Evolutionary conservation across 148 eudicot species (phyloP), one percentile per base, ranked within the genome.

Genomic region (Chenopodium quinoa): DNA sequence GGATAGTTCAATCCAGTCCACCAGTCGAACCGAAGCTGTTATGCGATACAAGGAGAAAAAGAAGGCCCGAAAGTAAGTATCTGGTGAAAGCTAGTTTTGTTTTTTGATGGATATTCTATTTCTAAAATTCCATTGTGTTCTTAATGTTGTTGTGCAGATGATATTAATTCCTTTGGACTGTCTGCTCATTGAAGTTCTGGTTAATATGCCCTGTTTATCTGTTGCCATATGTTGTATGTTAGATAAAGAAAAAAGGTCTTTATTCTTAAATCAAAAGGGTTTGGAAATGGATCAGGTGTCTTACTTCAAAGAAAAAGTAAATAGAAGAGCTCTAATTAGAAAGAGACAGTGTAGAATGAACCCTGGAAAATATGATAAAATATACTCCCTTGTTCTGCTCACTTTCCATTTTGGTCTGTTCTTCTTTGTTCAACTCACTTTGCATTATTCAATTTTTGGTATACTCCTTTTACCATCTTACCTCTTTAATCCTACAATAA

Each of bases 31-130:
- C 47, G 85, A 89, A 85, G 99, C 99, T 63, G 97, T 96, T 66
- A 75, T 88, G 92, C 97, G 99, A 70, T 96, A 96, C 92, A 93
- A 87, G 90, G 99, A 96, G 83, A 96, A 96, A 87, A 96, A 92
- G 90, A 92, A 92, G 87, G 76, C 85, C 11, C 93, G 98, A 79
- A 92, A 90, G 99, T 96, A 90, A 87, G 95, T 86, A 77, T 82
- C 6, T 65, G n/a, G 22, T n/a, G 50, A 77, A 50, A 56, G 19
- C 72, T 81, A 40, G 11, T 10, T 1, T n/a, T 54, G 44, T 12
- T 80, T 11, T 83, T 40, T 67, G 34, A 12, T 52, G 62, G 77
- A 60, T 71, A 16, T 50, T 48, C 9, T 37, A 44, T 66, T 34
- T 83, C 73, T 11, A 47, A 11, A 17, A 8, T 71, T 77, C 56